A percentile compares a stretch with the other conserved stretches of the same genome.
Evolutionary conservation across 148 eudicot species (phyloP).

Genomic region (Pharnaceum exiguum): DNA sequence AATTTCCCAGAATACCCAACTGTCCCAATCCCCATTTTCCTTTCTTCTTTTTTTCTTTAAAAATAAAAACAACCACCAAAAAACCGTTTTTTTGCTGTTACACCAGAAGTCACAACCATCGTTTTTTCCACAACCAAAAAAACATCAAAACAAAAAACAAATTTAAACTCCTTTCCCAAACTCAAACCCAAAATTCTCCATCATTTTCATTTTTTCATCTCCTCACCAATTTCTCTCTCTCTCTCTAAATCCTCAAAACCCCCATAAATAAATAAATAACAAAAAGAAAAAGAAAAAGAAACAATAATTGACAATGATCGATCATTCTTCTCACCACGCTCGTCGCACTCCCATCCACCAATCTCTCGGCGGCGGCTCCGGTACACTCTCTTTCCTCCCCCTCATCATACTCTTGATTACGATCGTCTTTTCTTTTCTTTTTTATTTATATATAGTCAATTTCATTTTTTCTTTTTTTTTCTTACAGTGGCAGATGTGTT

Average conservation of each 20-base stretch:
- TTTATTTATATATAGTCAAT: neutral
- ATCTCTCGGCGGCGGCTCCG: slow-evolving; percentile 73
- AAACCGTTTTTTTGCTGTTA: too few species aligned
- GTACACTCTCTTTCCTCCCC: slow-evolving; percentile 31
- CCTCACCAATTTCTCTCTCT: neutral
- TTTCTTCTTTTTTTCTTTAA: too few species aligned
- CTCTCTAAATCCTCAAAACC: slow-evolving; percentile 11
- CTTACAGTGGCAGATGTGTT: slow-evolving; percentile 72
- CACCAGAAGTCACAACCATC: too few species aligned
- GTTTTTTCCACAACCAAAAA: neutral
- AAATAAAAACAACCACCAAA: too few species aligned
- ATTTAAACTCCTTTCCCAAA: neutral
- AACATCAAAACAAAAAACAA: neutral
- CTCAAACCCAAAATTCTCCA: neutral
- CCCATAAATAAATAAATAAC: neutral
- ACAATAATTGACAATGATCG: slow-evolving; percentile 67
- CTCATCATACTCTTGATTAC: neutral
- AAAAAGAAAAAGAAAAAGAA: slow-evolving; percentile 28
- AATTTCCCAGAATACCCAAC: too few species aligned
- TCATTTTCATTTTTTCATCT: neutral
- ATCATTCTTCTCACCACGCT: slow-evolving; percentile 30
- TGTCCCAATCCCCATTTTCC: too few species aligned
- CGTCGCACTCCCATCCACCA: slow-evolving; percentile 58
- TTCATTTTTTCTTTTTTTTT: neutral
- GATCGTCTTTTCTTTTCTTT: neutral